Base-by-base conservation (phyloP, 768 basidiomycete genomes). In the Agaricus sinodeliciosus region DNA sequence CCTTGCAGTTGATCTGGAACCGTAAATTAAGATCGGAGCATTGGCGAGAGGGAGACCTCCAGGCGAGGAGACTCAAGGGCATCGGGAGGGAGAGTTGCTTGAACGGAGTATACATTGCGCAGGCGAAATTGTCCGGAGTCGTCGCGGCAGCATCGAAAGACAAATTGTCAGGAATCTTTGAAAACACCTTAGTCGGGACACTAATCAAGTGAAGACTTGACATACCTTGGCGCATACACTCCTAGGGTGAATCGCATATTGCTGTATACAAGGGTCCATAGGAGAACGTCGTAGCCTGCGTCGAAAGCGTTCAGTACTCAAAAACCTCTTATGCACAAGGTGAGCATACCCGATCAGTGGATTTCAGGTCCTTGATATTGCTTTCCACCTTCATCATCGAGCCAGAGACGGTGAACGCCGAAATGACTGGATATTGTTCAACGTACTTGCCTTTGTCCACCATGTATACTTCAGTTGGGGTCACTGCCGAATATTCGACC, bases 21-120 rank as follows among this genome's bases (percentile, higher is more conserved):
- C 76, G 52, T 76, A 77, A 18, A 77, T 59, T 1, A 77, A 65
- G 47, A 78, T 72, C 1, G 75, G 69, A 0, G 57, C 59, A 16
- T 62, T 52, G 2, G 66, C 62, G 18, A 62, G 54, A 19, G 65
- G 63, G 12, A 70, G 18, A 66, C 26, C 0, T 54, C 52, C 0
- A 60, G 0, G 65, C 55, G 1, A 73, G 70, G 52, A 72, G 68
- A 3, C 61, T 59, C 1, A 60, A 43, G 9, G 73, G 69, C 8
- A 65, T 27, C 9, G 73, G 72, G 19, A 76, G 60, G 5, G 59
- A 62, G 13, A 78, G 60, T 37, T 69, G 67, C 42, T 66, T 67
- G 57, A 74, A 73, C 6, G 76, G 54, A 5, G 72, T 70, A 58
- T 69, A 69, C 52, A 70, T 73, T 1, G 72, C 67, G 18, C 68